Evolutionary conservation across 352 stramenopile genomes (phyloP), one percentile per base, ranked within the genome.

Genomic region (Bremia lactucae): DNA sequence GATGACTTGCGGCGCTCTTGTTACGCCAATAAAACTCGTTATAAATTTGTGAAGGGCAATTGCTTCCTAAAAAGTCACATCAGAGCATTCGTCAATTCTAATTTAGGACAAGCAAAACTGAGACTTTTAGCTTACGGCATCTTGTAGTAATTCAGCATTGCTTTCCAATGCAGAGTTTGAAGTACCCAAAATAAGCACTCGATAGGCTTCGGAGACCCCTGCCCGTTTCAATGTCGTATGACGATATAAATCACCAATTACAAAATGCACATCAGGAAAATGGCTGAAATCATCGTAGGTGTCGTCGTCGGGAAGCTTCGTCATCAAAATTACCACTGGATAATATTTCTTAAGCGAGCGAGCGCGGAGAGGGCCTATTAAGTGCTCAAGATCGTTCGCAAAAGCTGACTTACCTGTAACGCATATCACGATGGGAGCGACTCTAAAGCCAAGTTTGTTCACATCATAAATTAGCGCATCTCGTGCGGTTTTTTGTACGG

Each of bases 41-140:
- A 92, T 85, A 22, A 76, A 84, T 55, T 84, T 89, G 62, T 92
- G 77, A 21, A 88, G 64, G n/a, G 79, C 76, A 23, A 92, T 66
- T 20, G 70, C 81, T 33, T 80, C 72, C 52, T 82, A 52, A 2
- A 36, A 19, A 20, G 18, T 43, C 52, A 15, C 38, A 44, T 6
- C n/a, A n/a, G n/a, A n/a, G 26, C 15, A 55, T 11, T 20, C 15
- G 18, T 49, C 19, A 55, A 36, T 21, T n/a, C n/a, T n/a, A n/a
- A n/a, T n/a, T n/a, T n/a, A n/a, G n/a, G n/a, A n/a, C n/a, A n/a
- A n/a, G n/a, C 26, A 15, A 50, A 26, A 19, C 3, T 14, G n/a
- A n/a, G n/a, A n/a, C n/a, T 14, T 4, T 20, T 3, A 16, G 59
- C 59, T 5, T 49, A 84, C 72, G 48, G 77, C 76, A 36, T 92